These are phyloP conservation scores for Trypanosoma cruzi DNA, from an alignment of 208 protist genomes.

Conservation along the genomic window DNA sequence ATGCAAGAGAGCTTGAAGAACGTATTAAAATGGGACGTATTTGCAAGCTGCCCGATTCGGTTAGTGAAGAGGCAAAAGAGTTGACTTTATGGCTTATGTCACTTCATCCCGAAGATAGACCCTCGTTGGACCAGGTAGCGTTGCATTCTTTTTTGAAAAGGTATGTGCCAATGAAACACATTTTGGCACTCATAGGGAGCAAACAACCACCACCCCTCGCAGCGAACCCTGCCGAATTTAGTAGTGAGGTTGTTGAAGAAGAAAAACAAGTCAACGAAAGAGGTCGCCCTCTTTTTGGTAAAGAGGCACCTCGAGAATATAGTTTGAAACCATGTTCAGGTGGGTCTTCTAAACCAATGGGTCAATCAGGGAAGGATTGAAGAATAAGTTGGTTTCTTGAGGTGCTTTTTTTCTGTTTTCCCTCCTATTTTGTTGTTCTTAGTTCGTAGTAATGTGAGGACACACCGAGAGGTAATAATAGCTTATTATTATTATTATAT, in stretches of 20 bases:
- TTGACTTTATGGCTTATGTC: slow-evolving; percentile 71
- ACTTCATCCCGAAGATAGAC: slow-evolving; percentile 51
- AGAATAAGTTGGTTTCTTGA: background rate
- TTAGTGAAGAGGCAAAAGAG: slow-evolving; percentile 60
- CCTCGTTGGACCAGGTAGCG: slow-evolving; percentile 66
- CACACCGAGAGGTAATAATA: background rate
- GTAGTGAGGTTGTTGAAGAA: slow-evolving; percentile 54
- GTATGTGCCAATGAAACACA: slow-evolving; percentile 47
- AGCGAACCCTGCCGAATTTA: slow-evolving; percentile 67
- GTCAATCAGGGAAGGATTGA: background rate
- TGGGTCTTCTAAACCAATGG: background rate
- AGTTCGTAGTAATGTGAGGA: background rate
- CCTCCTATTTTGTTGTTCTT: slow-evolving; percentile 13
- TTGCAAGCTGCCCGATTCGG: slow-evolving; percentile 47
- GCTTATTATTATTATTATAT: background rate
- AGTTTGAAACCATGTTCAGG: background rate
- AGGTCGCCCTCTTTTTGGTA: background rate
- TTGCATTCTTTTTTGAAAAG: slow-evolving; percentile 67
- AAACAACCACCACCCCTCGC: slow-evolving; percentile 38
- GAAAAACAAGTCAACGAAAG: slow-evolving; percentile 15
- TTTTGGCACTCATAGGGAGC: slow-evolving; percentile 43
- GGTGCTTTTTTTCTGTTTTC: background rate
- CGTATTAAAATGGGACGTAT: slow-evolving; percentile 59
- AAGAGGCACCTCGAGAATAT: background rate
- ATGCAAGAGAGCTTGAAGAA: slow-evolving; percentile 49